Conservation (phyloP, 768 basidiomycete species). For the Suillus fuscotomentosus region DNA sequence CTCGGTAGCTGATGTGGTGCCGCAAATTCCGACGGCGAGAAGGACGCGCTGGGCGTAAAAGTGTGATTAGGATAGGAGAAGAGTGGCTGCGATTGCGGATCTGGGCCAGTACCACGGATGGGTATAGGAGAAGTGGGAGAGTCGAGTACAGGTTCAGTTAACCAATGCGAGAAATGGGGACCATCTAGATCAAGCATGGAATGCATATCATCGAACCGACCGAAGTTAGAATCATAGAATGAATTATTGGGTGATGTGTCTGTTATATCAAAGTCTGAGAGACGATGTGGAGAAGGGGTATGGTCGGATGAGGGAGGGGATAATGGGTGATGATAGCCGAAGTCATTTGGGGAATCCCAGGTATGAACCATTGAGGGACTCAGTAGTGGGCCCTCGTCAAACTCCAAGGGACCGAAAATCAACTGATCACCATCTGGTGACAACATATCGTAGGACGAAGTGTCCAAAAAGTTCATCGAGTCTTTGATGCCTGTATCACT, state of each 20-base stretch:
- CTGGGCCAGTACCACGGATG: conserved; percentile 48
- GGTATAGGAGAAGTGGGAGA: conserved; percentile 61
- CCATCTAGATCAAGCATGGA: conserved; percentile 41
- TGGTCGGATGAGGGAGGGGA: conserved; percentile 41
- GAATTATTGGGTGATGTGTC: conserved; percentile 39
- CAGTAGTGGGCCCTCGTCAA: conserved; percentile 29
- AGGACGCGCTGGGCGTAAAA: conserved; percentile 48
- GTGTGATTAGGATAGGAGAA: conserved; percentile 46
- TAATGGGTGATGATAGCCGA: conserved; percentile 36
- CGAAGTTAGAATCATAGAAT: conserved; percentile 33
- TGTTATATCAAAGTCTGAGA: conserved; percentile 38
- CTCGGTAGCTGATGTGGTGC: conserved; percentile 61
- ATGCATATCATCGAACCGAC: conserved; percentile 31
- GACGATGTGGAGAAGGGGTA: conserved; percentile 39
- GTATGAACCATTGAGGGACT: conserved; percentile 12
- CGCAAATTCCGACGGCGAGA: conserved; percentile 63
- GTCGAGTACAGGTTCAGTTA: conserved; percentile 55
- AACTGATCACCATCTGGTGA: conserved; percentile 32
- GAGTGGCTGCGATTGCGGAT: conserved; percentile 44
- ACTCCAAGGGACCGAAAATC: conserved; percentile 35
- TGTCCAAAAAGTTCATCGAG: conserved; percentile 39
- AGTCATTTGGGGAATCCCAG: conserved; percentile 31
- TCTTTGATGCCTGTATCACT: conserved; percentile 29
- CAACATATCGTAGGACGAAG: conserved; percentile 40
- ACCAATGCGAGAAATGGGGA: conserved; percentile 53